These are phyloP conservation scores for Fonsecaea pedrosoi DNA, from an alignment of 2,329 filamentous ascomycete genomes.

Conservation along the genomic window DNA sequence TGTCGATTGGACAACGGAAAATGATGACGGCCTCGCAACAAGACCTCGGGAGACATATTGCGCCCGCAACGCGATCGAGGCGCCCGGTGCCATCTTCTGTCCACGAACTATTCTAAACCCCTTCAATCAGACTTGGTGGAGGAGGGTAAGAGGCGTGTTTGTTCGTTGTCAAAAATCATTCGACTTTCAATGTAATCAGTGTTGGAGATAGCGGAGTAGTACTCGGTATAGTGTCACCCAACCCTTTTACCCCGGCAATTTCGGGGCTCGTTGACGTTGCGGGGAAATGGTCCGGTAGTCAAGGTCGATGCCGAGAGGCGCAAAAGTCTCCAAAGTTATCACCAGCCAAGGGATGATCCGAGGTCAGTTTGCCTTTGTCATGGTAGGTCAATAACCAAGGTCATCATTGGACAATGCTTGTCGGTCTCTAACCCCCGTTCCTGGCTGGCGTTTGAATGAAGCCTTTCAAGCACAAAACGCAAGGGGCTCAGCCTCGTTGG, in stretches of 20 bases:
- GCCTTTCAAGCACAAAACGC: neutral
- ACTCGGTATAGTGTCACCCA: too few species aligned
- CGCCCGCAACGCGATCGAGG: neutral
- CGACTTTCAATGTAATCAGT: neutral
- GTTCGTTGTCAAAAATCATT: neutral
- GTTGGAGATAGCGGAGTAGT: neutral
- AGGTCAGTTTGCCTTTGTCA: neutral
- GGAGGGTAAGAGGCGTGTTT: neutral
- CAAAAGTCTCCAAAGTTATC: constrained; percentile 10
- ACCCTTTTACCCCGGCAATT: neutral
- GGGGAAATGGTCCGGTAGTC: neutral
- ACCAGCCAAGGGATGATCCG: neutral
- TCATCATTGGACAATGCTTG: neutral
- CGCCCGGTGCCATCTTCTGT: neutral
- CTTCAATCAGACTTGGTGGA: neutral
- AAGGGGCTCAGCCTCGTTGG: constrained; percentile 2
- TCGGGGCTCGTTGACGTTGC: constrained; percentile 5
- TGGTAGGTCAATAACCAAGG: neutral
- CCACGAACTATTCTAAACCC: neutral
- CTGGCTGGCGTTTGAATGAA: neutral
- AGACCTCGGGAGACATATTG: neutral
- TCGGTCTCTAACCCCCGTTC: neutral
- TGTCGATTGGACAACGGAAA: neutral
- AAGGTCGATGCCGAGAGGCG: neutral
- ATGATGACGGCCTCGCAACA: neutral